Percentiles rank a stretch among this genome's conserved stretches.
These are phyloP conservation scores for Crassisporium funariophilum DNA, from an alignment of 768 basidiomycete species.

Conservation along the genomic window DNA sequence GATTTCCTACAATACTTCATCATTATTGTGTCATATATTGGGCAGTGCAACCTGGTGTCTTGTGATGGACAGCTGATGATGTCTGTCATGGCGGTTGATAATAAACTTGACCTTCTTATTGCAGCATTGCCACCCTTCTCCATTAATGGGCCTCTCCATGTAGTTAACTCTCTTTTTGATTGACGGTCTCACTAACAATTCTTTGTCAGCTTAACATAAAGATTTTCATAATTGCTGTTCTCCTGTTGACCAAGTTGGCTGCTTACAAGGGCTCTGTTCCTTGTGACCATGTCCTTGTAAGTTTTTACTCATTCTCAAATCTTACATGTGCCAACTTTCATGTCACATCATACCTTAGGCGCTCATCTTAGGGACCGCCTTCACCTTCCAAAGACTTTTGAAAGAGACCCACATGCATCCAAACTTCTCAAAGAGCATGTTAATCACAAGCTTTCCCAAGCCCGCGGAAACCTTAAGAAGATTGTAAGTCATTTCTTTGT, in stretches of 20 bases:
- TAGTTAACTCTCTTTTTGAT: no score
- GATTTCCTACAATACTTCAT: no score
- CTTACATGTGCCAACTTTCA: neutral
- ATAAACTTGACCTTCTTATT: constrained; percentile 1
- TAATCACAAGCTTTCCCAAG: neutral
- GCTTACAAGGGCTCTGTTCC: neutral
- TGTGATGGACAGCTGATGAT: no score
- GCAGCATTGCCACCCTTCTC: neutral
- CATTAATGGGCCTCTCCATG: constrained; percentile 1
- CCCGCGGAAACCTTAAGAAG: neutral
- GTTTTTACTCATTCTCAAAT: neutral
- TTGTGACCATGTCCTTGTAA: neutral
- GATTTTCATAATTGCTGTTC: neutral
- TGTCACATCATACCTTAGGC: neutral
- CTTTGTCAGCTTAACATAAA: neutral
- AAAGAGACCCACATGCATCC: neutral
- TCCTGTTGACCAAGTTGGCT: neutral
- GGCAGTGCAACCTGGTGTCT: no score
- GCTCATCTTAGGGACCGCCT: neutral
- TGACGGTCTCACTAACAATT: no score
- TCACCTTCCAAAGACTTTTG: neutral
- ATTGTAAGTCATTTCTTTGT: neutral
- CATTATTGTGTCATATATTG: no score
- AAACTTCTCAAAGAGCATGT: neutral
- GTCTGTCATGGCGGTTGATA: no score